phyloP scores from a whole-genome alignment of 192 early-diverging fungal species.

The Coemansia sp. region DNA sequence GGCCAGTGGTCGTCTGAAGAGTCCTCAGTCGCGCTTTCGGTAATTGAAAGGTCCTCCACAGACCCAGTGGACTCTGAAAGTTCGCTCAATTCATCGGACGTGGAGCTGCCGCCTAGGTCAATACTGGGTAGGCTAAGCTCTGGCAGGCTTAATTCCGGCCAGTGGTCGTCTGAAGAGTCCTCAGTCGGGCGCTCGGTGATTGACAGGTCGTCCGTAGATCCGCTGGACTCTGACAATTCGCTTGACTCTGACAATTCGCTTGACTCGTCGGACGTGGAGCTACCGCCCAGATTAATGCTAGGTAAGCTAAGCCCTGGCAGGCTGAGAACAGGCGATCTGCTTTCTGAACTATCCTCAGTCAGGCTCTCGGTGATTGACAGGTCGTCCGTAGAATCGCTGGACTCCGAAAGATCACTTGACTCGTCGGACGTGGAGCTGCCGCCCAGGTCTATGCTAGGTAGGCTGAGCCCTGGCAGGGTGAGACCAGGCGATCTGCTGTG shows the following conservation, averaged over 20 bases:
- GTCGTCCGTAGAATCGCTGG: not conserved
- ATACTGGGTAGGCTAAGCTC: too few relatives aligned
- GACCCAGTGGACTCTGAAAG: not conserved
- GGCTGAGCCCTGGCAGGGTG: not conserved
- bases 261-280: not conserved
- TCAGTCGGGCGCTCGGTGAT: not conserved
- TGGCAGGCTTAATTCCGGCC: too few relatives aligned
- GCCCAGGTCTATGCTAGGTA: not conserved
- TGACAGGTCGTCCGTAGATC: not conserved
- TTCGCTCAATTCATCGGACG: too few relatives aligned
- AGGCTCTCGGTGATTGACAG: not conserved
- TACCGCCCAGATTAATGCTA: not conserved
- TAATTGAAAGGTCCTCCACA: not conserved
- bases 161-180: not conserved
- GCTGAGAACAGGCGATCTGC: not conserved
- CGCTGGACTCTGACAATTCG: not conserved
- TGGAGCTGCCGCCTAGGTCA: not conserved
- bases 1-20: too few relatives aligned
- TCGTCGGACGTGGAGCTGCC: not conserved
- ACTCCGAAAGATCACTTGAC: too few relatives aligned
- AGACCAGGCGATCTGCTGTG: slow-evolving; percentile 5
- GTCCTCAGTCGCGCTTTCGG: too few relatives aligned
- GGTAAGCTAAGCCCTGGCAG: too few relatives aligned
- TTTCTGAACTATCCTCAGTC: not conserved
- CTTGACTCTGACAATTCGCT: too few relatives aligned